Conservation (phyloP, 1,284 basidiomycete genomes). For the Quambalaria eucalypti region DNA sequence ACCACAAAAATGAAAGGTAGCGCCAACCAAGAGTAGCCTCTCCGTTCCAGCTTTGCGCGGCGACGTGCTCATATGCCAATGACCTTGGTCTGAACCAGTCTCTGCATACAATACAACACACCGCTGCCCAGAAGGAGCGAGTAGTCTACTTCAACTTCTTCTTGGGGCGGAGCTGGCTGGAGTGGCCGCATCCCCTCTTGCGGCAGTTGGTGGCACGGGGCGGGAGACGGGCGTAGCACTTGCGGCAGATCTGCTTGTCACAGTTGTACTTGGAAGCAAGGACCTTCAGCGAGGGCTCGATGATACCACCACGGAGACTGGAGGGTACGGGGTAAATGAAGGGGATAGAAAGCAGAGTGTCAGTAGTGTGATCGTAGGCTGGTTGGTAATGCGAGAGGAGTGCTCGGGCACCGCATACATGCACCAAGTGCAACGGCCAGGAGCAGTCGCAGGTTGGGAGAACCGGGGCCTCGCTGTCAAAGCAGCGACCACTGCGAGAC, state of each 20-base stretch:
- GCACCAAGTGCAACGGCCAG: no score
- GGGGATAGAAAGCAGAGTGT: background rate
- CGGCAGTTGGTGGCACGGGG: constrained; percentile 99
- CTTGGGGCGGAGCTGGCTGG: constrained; percentile 56
- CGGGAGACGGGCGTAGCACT: constrained; percentile 98
- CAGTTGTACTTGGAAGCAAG: constrained; percentile 73
- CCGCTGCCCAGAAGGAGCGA: no score
- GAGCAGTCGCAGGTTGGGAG: no score
- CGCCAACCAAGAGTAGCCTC: no score
- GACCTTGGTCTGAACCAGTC: no score
- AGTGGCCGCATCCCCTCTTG: constrained; percentile 54
- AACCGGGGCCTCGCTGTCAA: background rate
- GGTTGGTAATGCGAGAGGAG: no score
- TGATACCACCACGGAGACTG: constrained; percentile 93
- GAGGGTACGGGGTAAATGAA: no score
- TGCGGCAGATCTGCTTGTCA: constrained; percentile 76
- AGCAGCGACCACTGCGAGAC: background rate
- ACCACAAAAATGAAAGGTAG: no score
- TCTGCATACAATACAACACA: no score
- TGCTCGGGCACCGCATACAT: background rate
- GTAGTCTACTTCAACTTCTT: constrained; percentile 81
- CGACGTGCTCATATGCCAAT: no score
- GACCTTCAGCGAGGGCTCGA: constrained; percentile 95
- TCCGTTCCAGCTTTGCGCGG: no score
- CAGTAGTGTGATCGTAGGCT: no score